Base-by-base conservation (phyloP, 129 eudicot genomes). In the Chrysanthemum lavandulifolium region DNA sequence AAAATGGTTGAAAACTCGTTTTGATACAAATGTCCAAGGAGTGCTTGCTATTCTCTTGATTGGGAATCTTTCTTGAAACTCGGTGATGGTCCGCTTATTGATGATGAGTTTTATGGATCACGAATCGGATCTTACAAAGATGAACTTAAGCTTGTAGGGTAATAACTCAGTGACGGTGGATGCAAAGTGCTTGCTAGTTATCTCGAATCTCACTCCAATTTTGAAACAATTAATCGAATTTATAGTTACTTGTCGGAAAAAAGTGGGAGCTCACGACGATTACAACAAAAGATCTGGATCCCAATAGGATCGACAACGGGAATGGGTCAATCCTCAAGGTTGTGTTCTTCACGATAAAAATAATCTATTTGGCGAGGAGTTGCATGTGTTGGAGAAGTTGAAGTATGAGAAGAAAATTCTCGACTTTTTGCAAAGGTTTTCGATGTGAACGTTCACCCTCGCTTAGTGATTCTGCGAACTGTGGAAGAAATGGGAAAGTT, bases 401-500 rank as follows among this genome's bases (percentile, higher is more conserved):
- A 56, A 51, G 56, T 86, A 86, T 21, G 76, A 79, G n/a, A 13
- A 54, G 59, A 53, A 86, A 23, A 29, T 81, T 31, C 81, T 86
- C 3, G 5, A 1, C 13, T 86, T 18, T 83, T 83, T 66, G 72
- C 82, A 18, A 64, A 13, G 4, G 73, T 23, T 29, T 76, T 81
- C 2, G 61, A 63, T 3, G 92, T 86, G 47, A 78, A 71, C 65
- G 27, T n/a, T 6, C 71, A 60, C 85, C 91, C 2, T 81, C 82
- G 9, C 61, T 76, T 68, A 81, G 67, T 43, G 88, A 86, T 55
- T 86, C 68, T 72, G 82, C 61, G 55, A 73, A 67, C 80, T 86
- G 15, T 86, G 91, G 91, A 81, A 73, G 78, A 51, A 11, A n/a
- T 86, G 91, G 91, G 88, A 86, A 56, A 61, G 9, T 61, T 81